phyloP scores from a whole-genome alignment of 208 protist genomes.

The Acanthamoeba royreba region DNA sequence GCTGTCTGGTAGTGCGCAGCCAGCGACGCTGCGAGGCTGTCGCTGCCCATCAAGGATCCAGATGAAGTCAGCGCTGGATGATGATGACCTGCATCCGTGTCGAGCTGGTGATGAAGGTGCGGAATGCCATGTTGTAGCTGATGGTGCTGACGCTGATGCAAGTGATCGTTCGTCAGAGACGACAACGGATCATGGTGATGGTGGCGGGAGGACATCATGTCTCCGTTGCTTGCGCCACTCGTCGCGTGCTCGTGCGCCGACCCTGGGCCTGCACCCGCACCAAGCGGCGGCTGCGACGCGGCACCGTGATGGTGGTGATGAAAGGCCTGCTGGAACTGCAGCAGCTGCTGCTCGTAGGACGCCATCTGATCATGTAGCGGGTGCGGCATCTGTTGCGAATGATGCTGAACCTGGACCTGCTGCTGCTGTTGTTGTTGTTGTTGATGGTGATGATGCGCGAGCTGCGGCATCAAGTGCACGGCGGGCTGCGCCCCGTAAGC shows the following conservation, averaged over 20 bases:
- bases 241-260: background rate
- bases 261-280: too few species aligned
- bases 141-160: background rate
- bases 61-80: background rate
- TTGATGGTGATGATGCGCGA: background rate
- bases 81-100: background rate
- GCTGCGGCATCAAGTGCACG: background rate
- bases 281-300: background rate
- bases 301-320: too few species aligned
- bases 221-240: too few species aligned
- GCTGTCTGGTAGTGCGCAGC: background rate
- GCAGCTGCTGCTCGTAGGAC: background rate
- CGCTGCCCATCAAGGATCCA: background rate
- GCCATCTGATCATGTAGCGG: background rate
- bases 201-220: too few species aligned
- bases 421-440: background rate
- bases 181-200: background rate
- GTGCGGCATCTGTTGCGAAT: background rate
- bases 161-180: background rate
- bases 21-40: background rate
- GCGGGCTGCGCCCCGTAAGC: too few species aligned
- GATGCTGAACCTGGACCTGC: background rate
- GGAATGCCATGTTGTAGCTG: too few species aligned
- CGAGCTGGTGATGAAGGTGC: background rate
- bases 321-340: background rate